Base-by-base conservation (phyloP, 495 filamentous ascomycete species). In the Aspergillus kassunensis region DNA sequence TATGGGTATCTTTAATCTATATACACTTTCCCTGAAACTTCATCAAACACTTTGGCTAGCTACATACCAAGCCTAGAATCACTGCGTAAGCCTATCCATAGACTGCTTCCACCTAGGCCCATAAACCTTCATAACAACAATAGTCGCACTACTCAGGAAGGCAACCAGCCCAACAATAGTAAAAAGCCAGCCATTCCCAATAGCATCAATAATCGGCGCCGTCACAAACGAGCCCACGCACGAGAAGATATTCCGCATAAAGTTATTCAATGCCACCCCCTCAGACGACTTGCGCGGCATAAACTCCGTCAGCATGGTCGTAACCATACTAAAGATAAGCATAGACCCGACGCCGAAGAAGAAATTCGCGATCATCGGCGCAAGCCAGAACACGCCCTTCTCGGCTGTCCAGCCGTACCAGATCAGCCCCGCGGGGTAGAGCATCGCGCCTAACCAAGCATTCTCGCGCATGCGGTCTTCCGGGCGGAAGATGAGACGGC, bases 391-490 rank as follows among this genome's bases (percentile, higher is more conserved):
- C 1, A 83, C 73, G 0, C 81, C 81, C 34, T 73, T 72, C 19
- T 83, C 63, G 0, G 69, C 83, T 1, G 73, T 72, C 85, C 85
- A 89, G 5, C 85, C 85, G 58, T 88, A 89, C 72, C 79, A 82
- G 15, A 89, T 71, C 47, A 88, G 62, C 3, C 76, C 81, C 1
- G 68, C 71, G 0, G 92, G 91, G 58, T 89, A 95, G 30, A 95
- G 48, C 11, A 86, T 66, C 1, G 85, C 86, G 7, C 87, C 89
- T 1, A 95, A 65, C 86, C 84, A 95, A 3, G 90, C 89, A 57
- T 97, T 97, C 56, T 96, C 86, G 15, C 82, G 73, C 85, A 96
- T 89, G 4, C 92, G 81, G 64, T 97, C 92, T 71, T 96, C 92
- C 0, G 92, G 91, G 1, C 78, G 72, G 63, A 82, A 89, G 15